Evolutionary conservation across 345 rosid genomes (phyloP), one percentile per base, ranked within the genome.

Genomic region (Noccaea bulbosa): DNA sequence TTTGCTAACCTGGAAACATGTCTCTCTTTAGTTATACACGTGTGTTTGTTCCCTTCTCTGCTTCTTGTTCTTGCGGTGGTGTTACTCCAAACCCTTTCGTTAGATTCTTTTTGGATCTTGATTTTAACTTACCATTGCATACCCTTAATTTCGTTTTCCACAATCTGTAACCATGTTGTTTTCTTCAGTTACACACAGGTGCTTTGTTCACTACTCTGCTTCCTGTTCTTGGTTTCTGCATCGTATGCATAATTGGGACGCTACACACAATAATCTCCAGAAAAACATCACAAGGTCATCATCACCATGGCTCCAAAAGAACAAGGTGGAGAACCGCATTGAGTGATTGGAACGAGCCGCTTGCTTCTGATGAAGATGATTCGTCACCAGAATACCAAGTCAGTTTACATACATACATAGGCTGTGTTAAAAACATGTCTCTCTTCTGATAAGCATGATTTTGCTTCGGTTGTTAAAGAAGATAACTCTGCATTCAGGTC

Each of bases 251-350:
- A 20, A 16, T 47, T 30, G 70, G 70, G 51, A 55, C 60, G 32
- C 3, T 61, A 27, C 65, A 38, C 58, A 20, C 63, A 27, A 30
- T 30, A 38, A 27, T 75, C 52, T 46, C 69, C 16, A 44, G 20
- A 24, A 67, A 37, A 45, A 44, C 8, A 27, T 51, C 69, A 45
- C 27, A 0, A 43, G 62, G 0, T 66, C 53, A 59, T 47, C 58
- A 65, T 24, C 73, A 61, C 37, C 37, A 35, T 52, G 7, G 30
- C 62, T 75, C 78, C 64, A 30, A 67, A 67, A 53, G 44, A 51
- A 52, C 63, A 35, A 67, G 74, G 32, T 75, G 78, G 78, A 62
- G 51, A 75, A 68, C 52, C n/a, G 53, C 68, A 45, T 53, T 75
- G 38, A 62, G 32, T 47, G 74, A 62, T 27, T 9, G 30, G 52